Evolutionary conservation across 139 green algal genomes (phyloP).

Genomic region (Pleodorina starrii): DNA sequence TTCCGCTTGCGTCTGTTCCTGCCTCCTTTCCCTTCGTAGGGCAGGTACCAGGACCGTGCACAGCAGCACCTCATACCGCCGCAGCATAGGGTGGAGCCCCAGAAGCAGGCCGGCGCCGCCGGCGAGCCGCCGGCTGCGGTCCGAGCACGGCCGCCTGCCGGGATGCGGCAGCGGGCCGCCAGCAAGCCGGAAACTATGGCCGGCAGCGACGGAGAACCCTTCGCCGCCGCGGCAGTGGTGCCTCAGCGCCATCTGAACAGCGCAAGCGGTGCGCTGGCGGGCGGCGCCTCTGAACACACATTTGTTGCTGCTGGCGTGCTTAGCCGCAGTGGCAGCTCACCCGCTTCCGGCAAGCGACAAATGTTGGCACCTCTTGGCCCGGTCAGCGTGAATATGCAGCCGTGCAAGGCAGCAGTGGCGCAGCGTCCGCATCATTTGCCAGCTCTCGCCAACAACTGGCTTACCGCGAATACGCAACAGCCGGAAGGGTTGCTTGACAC

Average conservation of each 20-base stretch:
- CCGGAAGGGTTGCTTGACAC: not conserved
- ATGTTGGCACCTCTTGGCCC: not conserved
- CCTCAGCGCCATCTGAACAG: slow-evolving; percentile 19
- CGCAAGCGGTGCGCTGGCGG: not conserved
- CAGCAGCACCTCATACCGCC: slow-evolving; percentile 47
- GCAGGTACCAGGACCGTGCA: slow-evolving; percentile 49
- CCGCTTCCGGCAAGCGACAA: too few relatives aligned
- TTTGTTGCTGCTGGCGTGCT: not conserved
- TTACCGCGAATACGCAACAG: not conserved
- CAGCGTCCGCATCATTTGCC: not conserved
- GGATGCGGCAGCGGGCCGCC: not conserved
- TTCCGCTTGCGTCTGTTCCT: not conserved
- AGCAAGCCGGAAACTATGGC: not conserved
- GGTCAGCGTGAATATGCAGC: too few relatives aligned
- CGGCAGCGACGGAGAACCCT: not conserved
- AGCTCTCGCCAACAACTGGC: slow-evolving; percentile 34
- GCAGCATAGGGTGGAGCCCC: slow-evolving; percentile 19
- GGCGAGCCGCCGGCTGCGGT: not conserved
- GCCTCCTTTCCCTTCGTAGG: not conserved
- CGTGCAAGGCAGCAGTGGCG: not conserved
- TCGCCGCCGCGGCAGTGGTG: too few relatives aligned
- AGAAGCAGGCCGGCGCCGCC: not conserved
- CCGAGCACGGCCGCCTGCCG: not conserved
- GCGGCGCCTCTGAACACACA: not conserved
- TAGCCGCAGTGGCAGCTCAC: too few relatives aligned